These are phyloP conservation scores for Excoecaria agallocha DNA, from an alignment of 345 rosid species.

Conservation along the genomic window DNA sequence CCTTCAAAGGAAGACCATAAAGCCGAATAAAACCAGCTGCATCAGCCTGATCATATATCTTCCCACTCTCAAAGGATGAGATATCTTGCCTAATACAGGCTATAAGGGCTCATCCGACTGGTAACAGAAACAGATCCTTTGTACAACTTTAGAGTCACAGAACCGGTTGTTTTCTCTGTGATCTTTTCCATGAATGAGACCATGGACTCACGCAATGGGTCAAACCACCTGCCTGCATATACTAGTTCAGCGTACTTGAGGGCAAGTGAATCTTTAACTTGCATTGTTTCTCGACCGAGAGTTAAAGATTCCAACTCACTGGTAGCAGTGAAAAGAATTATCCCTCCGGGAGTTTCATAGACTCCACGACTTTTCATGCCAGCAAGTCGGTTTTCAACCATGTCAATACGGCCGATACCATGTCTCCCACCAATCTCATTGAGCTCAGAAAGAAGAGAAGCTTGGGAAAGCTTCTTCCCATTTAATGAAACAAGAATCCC, in stretches of 20 bases:
- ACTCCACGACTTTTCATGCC: slow-evolving; percentile 98
- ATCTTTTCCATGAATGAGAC: slow-evolving; percentile 88
- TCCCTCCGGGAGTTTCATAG: slow-evolving; percentile 98
- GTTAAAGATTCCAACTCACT: slow-evolving; percentile 86
- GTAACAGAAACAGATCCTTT: slow-evolving; percentile 72
- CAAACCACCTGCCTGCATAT: slow-evolving; percentile 96
- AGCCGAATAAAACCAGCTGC: slow-evolving; percentile 82
- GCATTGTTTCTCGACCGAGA: slow-evolving; percentile 76
- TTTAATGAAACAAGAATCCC: slow-evolving; percentile 76
- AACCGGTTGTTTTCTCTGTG: slow-evolving; percentile 67
- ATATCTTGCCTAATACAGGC: slow-evolving; percentile 89
- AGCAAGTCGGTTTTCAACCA: slow-evolving; percentile 91
- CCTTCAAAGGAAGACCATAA: slow-evolving; percentile 80
- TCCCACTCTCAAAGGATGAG: slow-evolving; percentile 79
- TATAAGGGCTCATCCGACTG: slow-evolving; percentile 61
- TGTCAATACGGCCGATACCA: slow-evolving; percentile 82
- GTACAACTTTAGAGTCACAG: slow-evolving; percentile 69
- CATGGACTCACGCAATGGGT: slow-evolving; percentile 74
- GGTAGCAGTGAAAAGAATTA: slow-evolving; percentile 70
- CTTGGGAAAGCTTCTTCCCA: slow-evolving; percentile 69
- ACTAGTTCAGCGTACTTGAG: slow-evolving; percentile 88
- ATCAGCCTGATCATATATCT: slow-evolving; percentile 86
- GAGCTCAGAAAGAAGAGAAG: slow-evolving; percentile 61
- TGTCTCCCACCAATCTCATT: slow-evolving; percentile 80
- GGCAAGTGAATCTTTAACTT: slow-evolving; percentile 71